Evolutionary conservation across 2,329 filamentous ascomycete species (phyloP).

Genomic region (Monosporascus sp.): DNA sequence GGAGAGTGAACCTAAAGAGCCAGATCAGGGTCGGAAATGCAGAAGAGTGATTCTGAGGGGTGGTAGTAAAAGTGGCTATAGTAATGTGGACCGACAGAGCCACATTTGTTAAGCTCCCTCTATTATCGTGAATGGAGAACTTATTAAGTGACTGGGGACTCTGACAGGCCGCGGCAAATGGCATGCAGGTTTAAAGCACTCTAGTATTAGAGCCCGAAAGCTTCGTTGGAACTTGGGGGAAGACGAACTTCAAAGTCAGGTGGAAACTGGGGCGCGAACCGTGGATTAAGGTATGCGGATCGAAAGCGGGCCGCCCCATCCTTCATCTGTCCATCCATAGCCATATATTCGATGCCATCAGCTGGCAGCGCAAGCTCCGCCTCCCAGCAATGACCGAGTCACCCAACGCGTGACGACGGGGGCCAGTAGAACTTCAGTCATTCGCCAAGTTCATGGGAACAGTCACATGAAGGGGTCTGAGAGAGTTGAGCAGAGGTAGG

Average conservation of each 20-base stretch:
- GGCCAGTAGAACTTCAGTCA: background rate
- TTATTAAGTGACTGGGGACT: too few relatives aligned
- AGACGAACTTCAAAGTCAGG: too few relatives aligned
- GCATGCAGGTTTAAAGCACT: too few relatives aligned
- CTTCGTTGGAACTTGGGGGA: too few relatives aligned
- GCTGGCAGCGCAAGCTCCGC: background rate
- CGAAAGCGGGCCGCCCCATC: background rate
- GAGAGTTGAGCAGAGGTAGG: background rate
- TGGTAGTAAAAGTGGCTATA: too few relatives aligned
- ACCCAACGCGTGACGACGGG: background rate
- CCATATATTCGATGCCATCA: background rate
- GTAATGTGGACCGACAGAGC: too few relatives aligned
- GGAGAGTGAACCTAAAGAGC: slow-evolving; percentile 14
- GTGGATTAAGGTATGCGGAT: background rate
- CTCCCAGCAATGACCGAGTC: background rate
- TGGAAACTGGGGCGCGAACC: background rate
- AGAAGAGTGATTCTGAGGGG: background rate
- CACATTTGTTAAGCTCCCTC: too few relatives aligned
- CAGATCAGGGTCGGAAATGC: slow-evolving; percentile 12
- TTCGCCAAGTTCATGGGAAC: background rate
- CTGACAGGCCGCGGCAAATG: too few relatives aligned
- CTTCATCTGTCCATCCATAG: too few relatives aligned
- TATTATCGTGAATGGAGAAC: too few relatives aligned
- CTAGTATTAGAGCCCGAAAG: too few relatives aligned
- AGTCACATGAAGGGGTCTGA: background rate